Base-by-base conservation (phyloP, 352 stramenopile species). In the Phytopythium vexans region DNA sequence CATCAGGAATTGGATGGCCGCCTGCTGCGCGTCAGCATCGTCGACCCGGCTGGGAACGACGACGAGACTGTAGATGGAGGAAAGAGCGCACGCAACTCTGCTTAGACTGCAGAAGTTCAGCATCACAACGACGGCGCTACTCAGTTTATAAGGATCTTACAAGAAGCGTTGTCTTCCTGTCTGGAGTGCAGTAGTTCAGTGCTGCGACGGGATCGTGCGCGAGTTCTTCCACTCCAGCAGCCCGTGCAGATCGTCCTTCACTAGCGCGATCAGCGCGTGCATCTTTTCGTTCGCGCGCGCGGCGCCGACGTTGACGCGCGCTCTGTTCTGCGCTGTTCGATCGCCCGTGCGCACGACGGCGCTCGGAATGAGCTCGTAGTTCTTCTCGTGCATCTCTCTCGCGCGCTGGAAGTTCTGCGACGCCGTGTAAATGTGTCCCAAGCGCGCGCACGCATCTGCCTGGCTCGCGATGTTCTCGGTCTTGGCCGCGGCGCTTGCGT, bases 311-410 rank as follows among this genome's bases (percentile, higher is more conserved):
- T 79, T 88, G 49, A 91, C 79, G 0, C 81, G 78, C 11, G 82
- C 70, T 9, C 70, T 77, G 58, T 94, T 92, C 14, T 88, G 65
- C 4, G 68, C 55, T 8, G 70, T 66, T 7, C 61, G 43, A 35
- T 91, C 77, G 8, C 58, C 60, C 0, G 72, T 68, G 36, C 64
- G 69, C 9, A 72, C 54, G 8, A 66, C 67, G 38, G 86, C 62
- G 9, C 65, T 74, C 27, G 79, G 77, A 8, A 89, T 70, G 15
- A 95, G 66, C 57, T 96, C 84, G 54, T 97, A 92, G 64, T 92
- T 95, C 38, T 93, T 89, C 54, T 95, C 85, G 60, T 93, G 92
- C 72, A 93, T 96, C 54, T 95, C 80, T 1, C 94, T 67, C 2
- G 89, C 91, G 8, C 73, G 76, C 8, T 71, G 62, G 53, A 92